These are phyloP conservation scores for Stevia rebaudiana DNA, from an alignment of 140 eudicot genomes.

Conservation along the genomic window DNA sequence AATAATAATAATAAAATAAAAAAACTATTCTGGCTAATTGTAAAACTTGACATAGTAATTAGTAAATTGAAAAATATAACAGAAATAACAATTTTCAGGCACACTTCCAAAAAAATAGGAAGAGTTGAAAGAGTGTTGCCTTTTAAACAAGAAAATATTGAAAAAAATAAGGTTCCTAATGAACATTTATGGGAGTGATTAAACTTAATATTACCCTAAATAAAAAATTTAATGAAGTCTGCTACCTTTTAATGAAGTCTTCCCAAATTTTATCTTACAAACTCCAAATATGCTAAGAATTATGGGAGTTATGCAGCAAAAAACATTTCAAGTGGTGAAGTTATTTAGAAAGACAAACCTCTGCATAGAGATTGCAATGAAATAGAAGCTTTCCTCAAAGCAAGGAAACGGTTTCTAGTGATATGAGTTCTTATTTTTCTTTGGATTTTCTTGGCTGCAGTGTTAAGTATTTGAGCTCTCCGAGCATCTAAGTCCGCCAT, in stretches of 20 bases:
- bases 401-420: constrained; percentile 60
- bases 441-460: constrained; percentile 86
- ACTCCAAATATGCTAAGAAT: constrained; percentile 1
- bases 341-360: constrained; percentile 47
- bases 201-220: not conserved
- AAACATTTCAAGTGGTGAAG: constrained; percentile 8
- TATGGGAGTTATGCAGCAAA: not conserved
- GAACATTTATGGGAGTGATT: not conserved
- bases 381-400: constrained; percentile 64
- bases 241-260: not conserved
- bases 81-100: not conserved
- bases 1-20: no score
- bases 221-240: not conserved
- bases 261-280: not conserved
- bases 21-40: not conserved
- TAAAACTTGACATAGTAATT: not conserved
- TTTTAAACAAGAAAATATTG: not conserved
- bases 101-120: not conserved
- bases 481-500: constrained; percentile 94
- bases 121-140: not conserved
- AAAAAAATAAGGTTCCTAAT: not conserved
- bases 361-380: constrained; percentile 67
- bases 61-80: not conserved
- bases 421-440: constrained; percentile 78
- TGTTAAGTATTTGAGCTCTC: constrained; percentile 78